Evolutionary conservation across 129 eudicot genomes (phyloP), one percentile per base, ranked within the genome.

Genomic region (Helianthus tuberosus): DNA sequence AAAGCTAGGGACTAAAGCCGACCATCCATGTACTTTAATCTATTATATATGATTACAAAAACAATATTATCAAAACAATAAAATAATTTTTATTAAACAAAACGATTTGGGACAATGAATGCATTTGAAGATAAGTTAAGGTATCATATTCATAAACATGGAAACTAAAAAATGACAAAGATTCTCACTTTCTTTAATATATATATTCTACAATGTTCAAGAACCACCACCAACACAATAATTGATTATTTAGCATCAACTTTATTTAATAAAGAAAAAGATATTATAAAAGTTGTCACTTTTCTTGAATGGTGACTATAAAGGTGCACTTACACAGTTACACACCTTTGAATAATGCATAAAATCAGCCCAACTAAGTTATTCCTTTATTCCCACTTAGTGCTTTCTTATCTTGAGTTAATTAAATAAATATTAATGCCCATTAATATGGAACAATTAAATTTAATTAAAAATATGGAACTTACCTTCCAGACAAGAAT

Each of bases 401-500:
- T 51, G 69, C 52, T 62, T 51, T 64, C 52, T 62, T 39, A 75
- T 63, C 72, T 76, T 52, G 62, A 58, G 74, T 52, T 20, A 17
- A 39, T 64, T 51, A 67, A 58, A 66, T 25, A 77, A 65, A 52
- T 15, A 59, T 13, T 5, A 67, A 75, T 80, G 71, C 66, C 68
- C 66, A 61, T 61, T 61, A 12, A 32, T 27, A 61, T 13, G 20
- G 11, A 72, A 61, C 25, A 71, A 71, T 63, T 69, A 71, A 17
- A 77, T 61, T 51, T 48, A 57, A 27, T 46, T 49, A 29, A 71
- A n/a, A n/a, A 66, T 23, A 84, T 82, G 79, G 86, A 80, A 50
- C 79, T 82, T 83, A 91, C 97, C 97, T 91, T 91, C 97, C 97
- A 91, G 61, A 91, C 83, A 84, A 91, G 97, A 38, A 91, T 88